phyloP scores from a whole-genome alignment of 208 protist species.

The Jaenimonas drosophilae region DNA sequence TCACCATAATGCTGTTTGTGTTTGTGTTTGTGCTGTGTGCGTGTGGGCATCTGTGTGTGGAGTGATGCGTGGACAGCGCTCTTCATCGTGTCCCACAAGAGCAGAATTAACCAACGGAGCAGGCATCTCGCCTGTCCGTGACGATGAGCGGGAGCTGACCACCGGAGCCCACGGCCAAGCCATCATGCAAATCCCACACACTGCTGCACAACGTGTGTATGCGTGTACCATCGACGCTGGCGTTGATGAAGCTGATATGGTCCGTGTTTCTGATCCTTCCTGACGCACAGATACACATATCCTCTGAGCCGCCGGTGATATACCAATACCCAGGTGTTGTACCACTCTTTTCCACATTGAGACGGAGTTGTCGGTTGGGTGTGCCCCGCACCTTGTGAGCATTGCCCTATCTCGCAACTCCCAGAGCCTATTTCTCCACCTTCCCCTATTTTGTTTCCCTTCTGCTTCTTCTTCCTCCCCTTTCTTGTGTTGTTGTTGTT shows the following conservation, averaged over 20 bases:
- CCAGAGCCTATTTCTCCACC: conserved; percentile 7
- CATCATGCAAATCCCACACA: too few relatives aligned
- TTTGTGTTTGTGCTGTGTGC: not conserved
- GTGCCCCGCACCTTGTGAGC: conserved; percentile 3
- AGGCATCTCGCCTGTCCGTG: not conserved
- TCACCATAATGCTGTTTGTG: not conserved
- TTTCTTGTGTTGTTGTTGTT: not conserved
- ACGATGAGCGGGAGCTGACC: conserved; percentile 8
- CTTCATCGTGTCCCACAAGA: conserved; percentile 13
- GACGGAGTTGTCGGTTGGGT: conserved; percentile 39
- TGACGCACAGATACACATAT: conserved; percentile 62
- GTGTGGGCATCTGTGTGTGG: not conserved
- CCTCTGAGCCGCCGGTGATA: conserved; percentile 19
- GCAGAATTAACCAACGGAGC: conserved; percentile 19
- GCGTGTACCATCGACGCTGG: not conserved
- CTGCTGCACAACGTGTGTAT: conserved; percentile 1
- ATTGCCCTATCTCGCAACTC: conserved; percentile 35
- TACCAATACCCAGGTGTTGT: not conserved
- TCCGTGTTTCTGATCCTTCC: conserved; percentile 63
- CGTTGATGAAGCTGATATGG: conserved; percentile 68
- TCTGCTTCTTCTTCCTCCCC: too few relatives aligned
- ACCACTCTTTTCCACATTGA: not conserved
- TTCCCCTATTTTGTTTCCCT: not conserved
- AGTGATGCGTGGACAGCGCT: not conserved
- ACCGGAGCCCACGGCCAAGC: conserved; percentile 13